Evolutionary conservation across 2,329 filamentous ascomycete genomes (phyloP).

Genomic region (Cryphonectria parasitica): DNA sequence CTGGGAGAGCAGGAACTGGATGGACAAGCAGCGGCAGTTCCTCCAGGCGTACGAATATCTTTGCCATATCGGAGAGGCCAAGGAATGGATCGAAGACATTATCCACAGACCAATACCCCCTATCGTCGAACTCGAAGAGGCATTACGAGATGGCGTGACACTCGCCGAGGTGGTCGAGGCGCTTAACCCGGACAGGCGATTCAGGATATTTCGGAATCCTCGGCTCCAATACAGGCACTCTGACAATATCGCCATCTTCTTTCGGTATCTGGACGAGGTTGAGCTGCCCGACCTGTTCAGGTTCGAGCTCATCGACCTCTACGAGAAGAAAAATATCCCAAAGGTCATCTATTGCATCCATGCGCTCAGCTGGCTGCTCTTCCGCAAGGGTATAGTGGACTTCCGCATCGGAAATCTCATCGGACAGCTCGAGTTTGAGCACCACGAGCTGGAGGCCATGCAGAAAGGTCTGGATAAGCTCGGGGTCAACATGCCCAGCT

Average conservation of each 20-base stretch:
- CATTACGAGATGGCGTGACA: conserved; percentile 88
- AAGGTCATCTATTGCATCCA: conserved; percentile 99
- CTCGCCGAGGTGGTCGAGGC: conserved; percentile 92
- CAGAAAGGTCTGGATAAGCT: conserved; percentile 97
- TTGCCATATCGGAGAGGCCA: conserved; percentile 97
- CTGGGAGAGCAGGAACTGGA: conserved; percentile 90
- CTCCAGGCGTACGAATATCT: conserved; percentile 97
- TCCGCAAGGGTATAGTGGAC: conserved; percentile 89
- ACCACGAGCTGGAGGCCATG: conserved; percentile 95
- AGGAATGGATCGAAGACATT: conserved; percentile 97
- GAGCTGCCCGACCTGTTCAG: conserved; percentile 93
- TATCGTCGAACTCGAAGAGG: conserved; percentile 92
- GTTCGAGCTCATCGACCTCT: conserved; percentile 95
- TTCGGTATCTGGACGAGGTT: conserved; percentile 88
- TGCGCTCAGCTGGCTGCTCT: conserved; percentile 95
- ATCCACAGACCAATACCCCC: conserved; percentile 84
- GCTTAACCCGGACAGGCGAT: conserved; percentile 74
- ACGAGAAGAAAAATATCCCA: conserved; percentile 99
- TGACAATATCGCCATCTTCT: conserved; percentile 97
- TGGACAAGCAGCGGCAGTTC: conserved; percentile 98
- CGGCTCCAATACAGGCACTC: conserved; percentile 94
- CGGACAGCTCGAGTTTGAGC: conserved; percentile 94
- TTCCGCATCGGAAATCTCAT: conserved; percentile 97
- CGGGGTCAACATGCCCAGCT: conserved; percentile 94
- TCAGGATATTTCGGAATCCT: conserved; percentile 82